Evolutionary conservation across 78 protist species (phyloP).

Genomic region (Planoprotostelium fungivorum): DNA sequence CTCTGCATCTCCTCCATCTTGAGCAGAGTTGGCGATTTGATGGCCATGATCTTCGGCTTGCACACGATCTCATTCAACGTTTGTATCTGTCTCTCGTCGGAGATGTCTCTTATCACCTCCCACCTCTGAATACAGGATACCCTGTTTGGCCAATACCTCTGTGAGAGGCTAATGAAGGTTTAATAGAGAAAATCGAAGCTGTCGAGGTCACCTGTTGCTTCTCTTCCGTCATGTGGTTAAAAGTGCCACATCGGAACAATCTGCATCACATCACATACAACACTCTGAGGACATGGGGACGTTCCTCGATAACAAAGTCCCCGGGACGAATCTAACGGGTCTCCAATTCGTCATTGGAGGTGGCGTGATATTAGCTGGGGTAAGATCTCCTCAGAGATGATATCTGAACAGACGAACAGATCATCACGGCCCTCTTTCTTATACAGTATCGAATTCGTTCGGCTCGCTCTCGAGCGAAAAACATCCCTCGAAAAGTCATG

Average conservation of each 20-base stretch:
- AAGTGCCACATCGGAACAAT: too few species aligned
- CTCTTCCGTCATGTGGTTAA: neutral
- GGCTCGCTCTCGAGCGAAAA: neutral
- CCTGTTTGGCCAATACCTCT: conserved; percentile 68
- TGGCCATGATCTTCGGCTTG: conserved; percentile 79
- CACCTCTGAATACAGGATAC: conserved; percentile 73
- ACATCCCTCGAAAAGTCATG: conserved; percentile 63
- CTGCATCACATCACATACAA: too few species aligned
- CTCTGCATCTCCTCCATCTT: conserved; percentile 57
- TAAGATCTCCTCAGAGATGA: too few species aligned
- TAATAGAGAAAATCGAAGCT: neutral
- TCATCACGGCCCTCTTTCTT: neutral
- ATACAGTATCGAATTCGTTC: neutral
- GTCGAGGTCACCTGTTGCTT: neutral
- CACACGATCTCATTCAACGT: conserved; percentile 55
- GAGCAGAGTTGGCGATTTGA: conserved; percentile 55
- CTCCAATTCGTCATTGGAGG: too few species aligned
- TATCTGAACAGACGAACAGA: too few species aligned
- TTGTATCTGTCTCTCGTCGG: neutral
- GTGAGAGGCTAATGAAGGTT: neutral
- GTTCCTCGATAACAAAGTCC: too few species aligned
- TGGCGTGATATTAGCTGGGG: too few species aligned
- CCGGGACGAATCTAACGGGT: too few species aligned
- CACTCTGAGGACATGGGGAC: too few species aligned
- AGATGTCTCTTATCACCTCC: neutral